These are phyloP conservation scores for Raffaelea albimanens DNA, from an alignment of 2,329 filamentous ascomycete genomes.

Conservation along the genomic window DNA sequence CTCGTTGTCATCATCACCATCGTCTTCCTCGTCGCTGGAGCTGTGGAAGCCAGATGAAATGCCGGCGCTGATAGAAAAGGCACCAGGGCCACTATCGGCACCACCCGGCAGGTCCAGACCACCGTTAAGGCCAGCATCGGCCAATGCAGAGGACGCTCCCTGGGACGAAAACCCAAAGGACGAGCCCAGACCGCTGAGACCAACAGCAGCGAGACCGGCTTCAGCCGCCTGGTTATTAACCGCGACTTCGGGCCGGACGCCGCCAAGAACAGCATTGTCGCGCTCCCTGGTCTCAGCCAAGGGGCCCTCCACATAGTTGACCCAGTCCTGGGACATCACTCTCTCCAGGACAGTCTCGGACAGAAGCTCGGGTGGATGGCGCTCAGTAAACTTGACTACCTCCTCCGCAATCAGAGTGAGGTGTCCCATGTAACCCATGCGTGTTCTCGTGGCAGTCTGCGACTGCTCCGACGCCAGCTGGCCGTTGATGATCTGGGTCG, in stretches of 20 bases:
- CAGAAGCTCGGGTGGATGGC: slow-evolving; percentile 79
- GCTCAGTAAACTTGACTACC: slow-evolving; percentile 95
- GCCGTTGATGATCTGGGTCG: slow-evolving; percentile 82
- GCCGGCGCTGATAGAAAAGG: slow-evolving; percentile 63
- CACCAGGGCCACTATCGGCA: slow-evolving; percentile 52
- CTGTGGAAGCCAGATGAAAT: slow-evolving; percentile 84
- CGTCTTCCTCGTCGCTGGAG: slow-evolving; percentile 91
- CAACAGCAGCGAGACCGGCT: slow-evolving; percentile 35
- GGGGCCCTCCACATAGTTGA: slow-evolving; percentile 87
- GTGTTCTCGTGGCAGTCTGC: slow-evolving; percentile 73
- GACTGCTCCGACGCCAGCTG: slow-evolving; percentile 81
- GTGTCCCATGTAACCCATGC: slow-evolving; percentile 97
- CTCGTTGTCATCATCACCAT: slow-evolving; percentile 80
- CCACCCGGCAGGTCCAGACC: slow-evolving; percentile 45
- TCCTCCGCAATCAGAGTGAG: slow-evolving; percentile 95
- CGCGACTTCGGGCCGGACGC: slow-evolving; percentile 83
- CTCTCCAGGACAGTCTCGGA: slow-evolving; percentile 78
- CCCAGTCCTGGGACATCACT: slow-evolving; percentile 84
- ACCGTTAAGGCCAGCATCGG: slow-evolving; percentile 72
- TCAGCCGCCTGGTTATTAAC: slow-evolving; percentile 63
- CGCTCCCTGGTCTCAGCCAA: slow-evolving; percentile 88
- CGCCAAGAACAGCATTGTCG: slow-evolving; percentile 96
- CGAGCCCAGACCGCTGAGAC: slow-evolving; percentile 34
- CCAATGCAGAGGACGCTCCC: slow-evolving; percentile 57
- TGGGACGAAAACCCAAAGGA: slow-evolving; percentile 25